phyloP scores from a whole-genome alignment of 1,139 yeast genomes.

The Candida sanyaensis region DNA sequence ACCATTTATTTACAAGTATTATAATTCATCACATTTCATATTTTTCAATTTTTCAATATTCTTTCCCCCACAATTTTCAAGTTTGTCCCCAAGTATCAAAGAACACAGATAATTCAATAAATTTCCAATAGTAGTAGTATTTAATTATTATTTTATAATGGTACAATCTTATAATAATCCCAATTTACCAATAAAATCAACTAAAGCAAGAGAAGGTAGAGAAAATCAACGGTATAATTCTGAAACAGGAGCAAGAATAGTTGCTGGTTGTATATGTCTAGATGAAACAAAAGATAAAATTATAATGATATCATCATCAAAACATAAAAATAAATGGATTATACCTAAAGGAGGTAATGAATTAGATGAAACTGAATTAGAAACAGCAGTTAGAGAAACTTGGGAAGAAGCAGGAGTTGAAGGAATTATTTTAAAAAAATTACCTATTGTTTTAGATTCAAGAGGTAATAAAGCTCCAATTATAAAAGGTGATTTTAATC shows the following conservation, averaged over 20 bases:
- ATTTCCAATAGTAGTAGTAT: too few species aligned
- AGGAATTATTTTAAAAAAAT: constrained; percentile 54
- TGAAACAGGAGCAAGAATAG: constrained; percentile 74
- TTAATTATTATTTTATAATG: too few species aligned
- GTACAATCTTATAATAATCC: constrained; percentile 5
- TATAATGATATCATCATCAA: constrained; percentile 74
- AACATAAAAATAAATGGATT: constrained; percentile 72
- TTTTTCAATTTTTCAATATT: too few species aligned
- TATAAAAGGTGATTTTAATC: constrained; percentile 44
- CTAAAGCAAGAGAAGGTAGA: constrained; percentile 35
- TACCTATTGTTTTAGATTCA: constrained; percentile 71
- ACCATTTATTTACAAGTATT: too few species aligned
- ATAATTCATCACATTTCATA: too few species aligned
- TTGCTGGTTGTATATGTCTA: constrained; percentile 88
- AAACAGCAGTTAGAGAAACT: constrained; percentile 80
- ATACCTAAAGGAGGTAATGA: constrained; percentile 97
- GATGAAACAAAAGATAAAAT: constrained; percentile 59
- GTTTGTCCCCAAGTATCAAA: too few species aligned
- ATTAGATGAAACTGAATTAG: constrained; percentile 66
- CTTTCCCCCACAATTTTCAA: too few species aligned
- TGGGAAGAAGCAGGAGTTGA: constrained; percentile 98
- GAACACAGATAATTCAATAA: too few species aligned
- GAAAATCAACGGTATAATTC: constrained; percentile 44
- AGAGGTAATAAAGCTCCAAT: constrained; percentile 65
- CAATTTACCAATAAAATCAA: constrained; percentile 12